Evolutionary conservation across 257 asterid species (phyloP).

Genomic region (Solanum appendiculatum): DNA sequence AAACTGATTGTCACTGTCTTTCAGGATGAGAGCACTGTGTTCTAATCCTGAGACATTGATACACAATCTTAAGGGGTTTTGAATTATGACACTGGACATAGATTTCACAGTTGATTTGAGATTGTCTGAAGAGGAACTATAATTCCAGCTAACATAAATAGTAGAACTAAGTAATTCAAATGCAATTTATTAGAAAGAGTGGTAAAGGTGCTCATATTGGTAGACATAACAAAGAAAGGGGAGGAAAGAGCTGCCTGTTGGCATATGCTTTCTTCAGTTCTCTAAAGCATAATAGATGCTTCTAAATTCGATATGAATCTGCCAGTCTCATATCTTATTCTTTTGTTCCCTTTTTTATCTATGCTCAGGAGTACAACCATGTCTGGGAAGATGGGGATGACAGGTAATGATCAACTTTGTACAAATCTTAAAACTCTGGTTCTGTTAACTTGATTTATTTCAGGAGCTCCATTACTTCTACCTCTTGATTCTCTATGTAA

Average conservation of each 20-base stretch:
- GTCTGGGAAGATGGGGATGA: conserved; percentile 93
- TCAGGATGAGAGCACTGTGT: neutral
- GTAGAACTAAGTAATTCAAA: neutral
- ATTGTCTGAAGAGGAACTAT: neutral
- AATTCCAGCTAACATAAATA: neutral
- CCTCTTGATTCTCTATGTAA: too few relatives aligned
- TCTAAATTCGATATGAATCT: neutral
- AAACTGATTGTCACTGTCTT: neutral
- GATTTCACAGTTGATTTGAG: neutral
- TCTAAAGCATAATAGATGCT: neutral
- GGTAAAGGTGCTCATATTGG: neutral
- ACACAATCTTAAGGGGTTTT: neutral
- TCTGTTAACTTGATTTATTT: too few relatives aligned
- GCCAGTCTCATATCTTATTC: neutral
- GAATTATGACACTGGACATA: neutral
- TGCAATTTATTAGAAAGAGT: neutral
- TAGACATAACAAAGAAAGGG: neutral
- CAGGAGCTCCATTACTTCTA: too few relatives aligned
- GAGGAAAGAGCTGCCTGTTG: neutral
- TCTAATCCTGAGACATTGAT: neutral
- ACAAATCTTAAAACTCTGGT: neutral
- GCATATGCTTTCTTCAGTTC: neutral
- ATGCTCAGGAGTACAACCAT: conserved; percentile 67
- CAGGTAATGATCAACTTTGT: conserved; percentile 37
- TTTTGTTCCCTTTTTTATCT: neutral